phyloP scores from a whole-genome alignment of 73 alveolate genomes.

The Diophrys appendiculata region DNA sequence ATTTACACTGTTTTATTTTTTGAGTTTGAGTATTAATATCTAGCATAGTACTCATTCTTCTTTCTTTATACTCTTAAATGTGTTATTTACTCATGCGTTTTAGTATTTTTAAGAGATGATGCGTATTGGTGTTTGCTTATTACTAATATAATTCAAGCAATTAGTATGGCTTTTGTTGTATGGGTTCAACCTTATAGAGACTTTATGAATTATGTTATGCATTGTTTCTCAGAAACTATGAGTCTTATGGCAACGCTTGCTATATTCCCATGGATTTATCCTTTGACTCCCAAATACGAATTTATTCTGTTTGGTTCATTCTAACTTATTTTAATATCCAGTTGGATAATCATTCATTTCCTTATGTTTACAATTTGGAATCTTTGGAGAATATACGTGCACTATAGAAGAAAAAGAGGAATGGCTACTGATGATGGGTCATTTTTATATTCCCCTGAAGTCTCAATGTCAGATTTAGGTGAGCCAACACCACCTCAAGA shows the following conservation, averaged over 20 bases:
- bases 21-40: background rate
- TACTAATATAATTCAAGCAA: background rate
- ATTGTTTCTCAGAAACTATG: background rate
- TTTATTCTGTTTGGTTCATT: background rate
- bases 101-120: background rate
- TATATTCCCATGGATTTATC: background rate
- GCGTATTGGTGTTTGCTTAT: background rate
- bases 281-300: background rate
- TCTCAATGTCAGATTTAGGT: background rate
- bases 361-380: background rate
- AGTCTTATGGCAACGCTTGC: background rate
- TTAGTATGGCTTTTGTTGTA: background rate
- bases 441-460: background rate
- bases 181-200: background rate
- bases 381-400: background rate
- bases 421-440: background rate
- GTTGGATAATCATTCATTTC: background rate
- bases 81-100: background rate
- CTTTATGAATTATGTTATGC: background rate
- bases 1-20: background rate
- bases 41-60: background rate
- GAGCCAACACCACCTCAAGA: background rate
- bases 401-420: background rate
- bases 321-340: background rate
- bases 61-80: background rate